phyloP scores from a whole-genome alignment of 805 yeast species.

The Pichia scutulata region DNA sequence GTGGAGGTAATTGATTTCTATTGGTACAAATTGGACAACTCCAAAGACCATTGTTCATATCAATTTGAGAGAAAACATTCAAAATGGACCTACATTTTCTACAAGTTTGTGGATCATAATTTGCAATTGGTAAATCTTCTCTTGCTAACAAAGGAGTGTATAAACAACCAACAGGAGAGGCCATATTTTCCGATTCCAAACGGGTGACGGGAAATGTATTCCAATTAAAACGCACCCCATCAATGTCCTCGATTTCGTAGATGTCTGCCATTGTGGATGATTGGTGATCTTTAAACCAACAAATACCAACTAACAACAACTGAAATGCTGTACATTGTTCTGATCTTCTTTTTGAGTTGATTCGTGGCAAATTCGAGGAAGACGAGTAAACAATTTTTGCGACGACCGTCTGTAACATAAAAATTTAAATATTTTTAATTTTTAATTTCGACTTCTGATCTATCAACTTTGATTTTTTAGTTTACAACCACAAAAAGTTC shows the following conservation, averaged over 20 bases:
- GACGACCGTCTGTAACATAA: background rate
- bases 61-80: slow-evolving; percentile 82
- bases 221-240: slow-evolving; percentile 72
- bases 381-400: background rate
- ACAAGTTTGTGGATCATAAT: slow-evolving; percentile 82
- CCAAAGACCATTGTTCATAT: slow-evolving; percentile 72
- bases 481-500: too few species aligned
- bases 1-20: slow-evolving; percentile 76
- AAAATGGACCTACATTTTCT: slow-evolving; percentile 77
- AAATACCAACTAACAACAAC: background rate
- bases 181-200: slow-evolving; percentile 82
- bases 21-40: slow-evolving; percentile 74
- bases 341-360: background rate
- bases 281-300: background rate
- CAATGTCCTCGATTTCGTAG: slow-evolving; percentile 52
- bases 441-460: too few species aligned
- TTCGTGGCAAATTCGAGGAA: background rate
- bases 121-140: slow-evolving; percentile 67
- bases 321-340: background rate
- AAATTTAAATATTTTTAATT: too few species aligned
- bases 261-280: slow-evolving; percentile 34
- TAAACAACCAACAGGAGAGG: slow-evolving; percentile 88
- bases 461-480: too few species aligned
- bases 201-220: slow-evolving; percentile 84
- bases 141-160: slow-evolving; percentile 89